These are phyloP conservation scores for Hymenoscyphus scutula DNA, from an alignment of 2,329 filamentous ascomycete species.

Conservation along the genomic window DNA sequence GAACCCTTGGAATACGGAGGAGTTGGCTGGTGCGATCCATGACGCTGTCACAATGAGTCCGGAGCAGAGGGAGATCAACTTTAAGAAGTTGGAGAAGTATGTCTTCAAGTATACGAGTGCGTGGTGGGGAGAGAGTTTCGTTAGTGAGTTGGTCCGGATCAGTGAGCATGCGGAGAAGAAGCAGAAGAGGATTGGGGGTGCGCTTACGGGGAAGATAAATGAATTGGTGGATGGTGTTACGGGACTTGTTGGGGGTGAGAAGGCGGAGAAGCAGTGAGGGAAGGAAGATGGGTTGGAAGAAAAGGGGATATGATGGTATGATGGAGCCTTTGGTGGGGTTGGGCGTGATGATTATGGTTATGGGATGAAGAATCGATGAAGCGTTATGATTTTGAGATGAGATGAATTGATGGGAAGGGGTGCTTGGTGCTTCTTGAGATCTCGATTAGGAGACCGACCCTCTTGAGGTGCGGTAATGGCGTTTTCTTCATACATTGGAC, in stretches of 20 bases:
- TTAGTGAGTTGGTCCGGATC: slow-evolving; percentile 64
- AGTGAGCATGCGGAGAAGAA: slow-evolving; percentile 36
- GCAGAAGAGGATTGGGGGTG: slow-evolving; percentile 24
- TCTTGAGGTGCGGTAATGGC: too few species aligned
- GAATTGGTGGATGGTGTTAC: slow-evolving; percentile 24
- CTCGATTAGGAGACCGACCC: too few species aligned
- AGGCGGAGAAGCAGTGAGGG: slow-evolving; percentile 1
- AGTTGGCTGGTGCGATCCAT: slow-evolving; percentile 88
- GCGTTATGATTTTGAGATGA: too few species aligned
- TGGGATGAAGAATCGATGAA: too few species aligned
- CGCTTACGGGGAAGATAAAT: slow-evolving; percentile 15
- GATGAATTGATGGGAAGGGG: too few species aligned
- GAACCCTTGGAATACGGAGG: slow-evolving; percentile 98
- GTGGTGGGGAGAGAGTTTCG: slow-evolving; percentile 95
- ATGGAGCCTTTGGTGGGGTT: not conserved
- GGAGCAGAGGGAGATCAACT: slow-evolving; percentile 83
- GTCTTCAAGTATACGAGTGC: slow-evolving; percentile 97
- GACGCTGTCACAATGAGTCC: slow-evolving; percentile 96
- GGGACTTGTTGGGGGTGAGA: slow-evolving; percentile 16
- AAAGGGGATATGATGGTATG: not conserved
- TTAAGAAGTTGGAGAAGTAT: slow-evolving; percentile 88
- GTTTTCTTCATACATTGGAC: too few species aligned
- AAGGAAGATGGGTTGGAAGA: not conserved
- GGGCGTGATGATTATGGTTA: too few species aligned
- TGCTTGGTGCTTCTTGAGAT: too few species aligned